phyloP scores from a whole-genome alignment of 2,329 filamentous ascomycete genomes.

The Claviceps maximensis region DNA sequence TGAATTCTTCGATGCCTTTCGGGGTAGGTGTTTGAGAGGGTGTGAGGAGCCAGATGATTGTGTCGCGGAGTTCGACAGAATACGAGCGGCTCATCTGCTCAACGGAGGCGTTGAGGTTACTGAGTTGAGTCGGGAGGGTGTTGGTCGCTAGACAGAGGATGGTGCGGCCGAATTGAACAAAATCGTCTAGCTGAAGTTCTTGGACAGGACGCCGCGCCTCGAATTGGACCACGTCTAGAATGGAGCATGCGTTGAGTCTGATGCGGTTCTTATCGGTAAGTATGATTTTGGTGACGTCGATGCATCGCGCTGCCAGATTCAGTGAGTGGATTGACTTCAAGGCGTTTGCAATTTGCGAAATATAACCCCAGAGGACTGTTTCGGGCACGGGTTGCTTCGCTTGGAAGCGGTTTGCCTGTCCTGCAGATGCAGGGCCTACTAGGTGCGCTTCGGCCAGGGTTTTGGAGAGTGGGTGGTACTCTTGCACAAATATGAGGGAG shows the following conservation, averaged over 20 bases:
- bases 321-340: conserved; percentile 72
- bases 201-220: conserved; percentile 54
- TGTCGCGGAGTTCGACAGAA: conserved; percentile 64
- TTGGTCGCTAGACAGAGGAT: conserved; percentile 73
- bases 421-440: conserved; percentile 17
- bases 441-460: conserved; percentile 79
- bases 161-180: conserved; percentile 70
- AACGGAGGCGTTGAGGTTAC: conserved; percentile 56
- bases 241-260: conserved; percentile 73
- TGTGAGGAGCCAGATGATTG: conserved; percentile 68
- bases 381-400: conserved; percentile 46
- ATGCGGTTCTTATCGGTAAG: conserved; percentile 84
- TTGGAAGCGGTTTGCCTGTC: conserved; percentile 31
- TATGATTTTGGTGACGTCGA: conserved; percentile 80
- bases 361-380: conserved; percentile 75
- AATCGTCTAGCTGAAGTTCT: conserved; percentile 79
- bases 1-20: conserved; percentile 68
- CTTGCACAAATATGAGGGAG: conserved; percentile 84
- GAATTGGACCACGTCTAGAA: conserved; percentile 79
- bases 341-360: conserved; percentile 81
- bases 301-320: conserved; percentile 71
- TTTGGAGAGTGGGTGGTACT: conserved; percentile 84
- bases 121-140: conserved; percentile 36
- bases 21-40: conserved; percentile 40
- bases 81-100: conserved; percentile 69